A percentile compares a stretch with the other conserved stretches of the same genome.
Evolutionary conservation across 371 early-diverging fungal genomes (phyloP).

Genomic region (Circinella umbellata): DNA sequence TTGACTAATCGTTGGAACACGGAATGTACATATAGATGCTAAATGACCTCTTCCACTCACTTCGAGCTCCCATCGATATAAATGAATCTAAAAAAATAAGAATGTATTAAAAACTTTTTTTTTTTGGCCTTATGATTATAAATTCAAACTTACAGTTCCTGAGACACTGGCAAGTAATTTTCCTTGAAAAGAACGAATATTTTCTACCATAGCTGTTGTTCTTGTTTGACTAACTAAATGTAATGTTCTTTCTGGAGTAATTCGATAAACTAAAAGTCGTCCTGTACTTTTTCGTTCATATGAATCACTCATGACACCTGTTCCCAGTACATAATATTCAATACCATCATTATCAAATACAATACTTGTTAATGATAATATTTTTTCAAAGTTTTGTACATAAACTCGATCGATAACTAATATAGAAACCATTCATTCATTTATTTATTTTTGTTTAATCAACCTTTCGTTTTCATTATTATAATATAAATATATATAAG

Average conservation of each 20-base stretch:
- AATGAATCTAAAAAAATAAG: conserved; percentile 22
- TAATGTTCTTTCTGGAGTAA: conserved; percentile 45
- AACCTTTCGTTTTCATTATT: no score
- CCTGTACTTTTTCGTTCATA: conserved; percentile 62
- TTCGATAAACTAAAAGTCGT: conserved; percentile 60
- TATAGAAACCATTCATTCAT: neutral
- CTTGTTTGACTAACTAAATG: conserved; percentile 40
- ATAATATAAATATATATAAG: no score
- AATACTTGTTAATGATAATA: conserved; percentile 36
- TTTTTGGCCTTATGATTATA: neutral
- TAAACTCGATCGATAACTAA: conserved; percentile 49
- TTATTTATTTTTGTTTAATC: neutral
- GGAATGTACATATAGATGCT: conserved; percentile 24
- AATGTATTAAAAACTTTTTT: neutral
- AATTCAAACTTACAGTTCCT: conserved; percentile 44
- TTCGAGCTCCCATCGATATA: conserved; percentile 42
- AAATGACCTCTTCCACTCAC: conserved; percentile 35
- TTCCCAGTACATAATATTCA: conserved; percentile 65
- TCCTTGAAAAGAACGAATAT: conserved; percentile 50
- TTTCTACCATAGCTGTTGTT: conserved; percentile 60
- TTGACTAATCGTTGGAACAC: conserved; percentile 35
- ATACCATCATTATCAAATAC: conserved; percentile 45
- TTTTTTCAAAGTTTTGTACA: conserved; percentile 52
- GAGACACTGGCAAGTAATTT: conserved; percentile 61
- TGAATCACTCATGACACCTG: conserved; percentile 54